Evolutionary conservation across 2,329 filamentous ascomycete species (phyloP).

Genomic region (Fusarium virguliforme): DNA sequence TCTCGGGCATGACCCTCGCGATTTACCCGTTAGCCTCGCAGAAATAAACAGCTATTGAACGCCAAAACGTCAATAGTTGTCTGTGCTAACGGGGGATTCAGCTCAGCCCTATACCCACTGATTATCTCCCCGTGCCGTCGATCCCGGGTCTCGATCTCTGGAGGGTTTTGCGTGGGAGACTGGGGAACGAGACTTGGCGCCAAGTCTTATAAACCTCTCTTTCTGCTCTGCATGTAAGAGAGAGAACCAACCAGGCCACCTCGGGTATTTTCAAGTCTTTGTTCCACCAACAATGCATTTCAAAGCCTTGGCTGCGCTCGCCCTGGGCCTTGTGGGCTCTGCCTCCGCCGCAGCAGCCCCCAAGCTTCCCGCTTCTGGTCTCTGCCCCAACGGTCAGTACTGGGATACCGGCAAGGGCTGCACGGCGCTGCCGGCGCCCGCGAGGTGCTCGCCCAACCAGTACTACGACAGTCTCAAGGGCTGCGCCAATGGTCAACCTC

Average conservation of each 20-base stretch:
- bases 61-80: neutral
- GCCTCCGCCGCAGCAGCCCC: neutral
- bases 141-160: neutral
- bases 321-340: neutral
- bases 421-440: neutral
- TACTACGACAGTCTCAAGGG: conserved; percentile 6
- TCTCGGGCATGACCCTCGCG: neutral
- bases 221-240: neutral
- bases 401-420: conserved; percentile 3
- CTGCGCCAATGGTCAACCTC: neutral
- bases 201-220: neutral
- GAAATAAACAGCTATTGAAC: neutral
- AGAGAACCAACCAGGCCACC: neutral
- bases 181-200: neutral
- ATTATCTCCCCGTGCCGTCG: neutral
- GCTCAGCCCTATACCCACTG: neutral
- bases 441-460: neutral
- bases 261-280: neutral
- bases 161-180: neutral
- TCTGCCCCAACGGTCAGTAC: neutral
- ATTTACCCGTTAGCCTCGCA: neutral
- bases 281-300: neutral
- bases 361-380: neutral
- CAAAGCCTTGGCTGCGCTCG: conserved; percentile 1
- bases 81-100: too few relatives aligned